A percentile compares a stretch with the other conserved stretches of the same genome.
Evolutionary conservation across 805 yeast genomes (phyloP).

Genomic region (Lipomyces kockii): DNA sequence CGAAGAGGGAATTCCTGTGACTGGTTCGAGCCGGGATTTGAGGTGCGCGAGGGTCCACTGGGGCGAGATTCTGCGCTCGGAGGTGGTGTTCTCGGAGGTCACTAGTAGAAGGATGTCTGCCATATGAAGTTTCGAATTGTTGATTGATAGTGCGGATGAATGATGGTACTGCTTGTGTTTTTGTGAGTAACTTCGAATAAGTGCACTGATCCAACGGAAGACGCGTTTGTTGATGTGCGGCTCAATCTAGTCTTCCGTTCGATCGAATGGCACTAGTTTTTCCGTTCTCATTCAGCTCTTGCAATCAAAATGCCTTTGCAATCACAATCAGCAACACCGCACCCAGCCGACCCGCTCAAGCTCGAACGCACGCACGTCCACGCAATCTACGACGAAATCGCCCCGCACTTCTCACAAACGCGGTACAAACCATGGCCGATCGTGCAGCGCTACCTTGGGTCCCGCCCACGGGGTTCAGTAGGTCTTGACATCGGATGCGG

Average conservation of each 20-base stretch:
- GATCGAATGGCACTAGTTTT: too few species aligned
- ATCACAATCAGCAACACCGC: not conserved
- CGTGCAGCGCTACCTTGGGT: slow-evolving; percentile 69
- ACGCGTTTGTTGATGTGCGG: slow-evolving; percentile 5
- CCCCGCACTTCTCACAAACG: slow-evolving; percentile 90
- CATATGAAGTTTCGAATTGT: slow-evolving; percentile 21
- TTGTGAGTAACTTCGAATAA: not conserved
- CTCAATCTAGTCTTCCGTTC: not conserved
- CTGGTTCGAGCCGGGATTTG: slow-evolving; percentile 60
- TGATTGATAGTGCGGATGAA: not conserved
- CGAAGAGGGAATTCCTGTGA: slow-evolving; percentile 73
- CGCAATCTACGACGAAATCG: slow-evolving; percentile 90
- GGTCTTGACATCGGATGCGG: slow-evolving; percentile 98
- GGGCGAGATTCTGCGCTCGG: slow-evolving; percentile 68
- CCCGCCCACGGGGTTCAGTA: slow-evolving; percentile 57
- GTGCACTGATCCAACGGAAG: not conserved
- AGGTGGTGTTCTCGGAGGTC: slow-evolving; percentile 67
- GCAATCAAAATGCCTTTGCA: not conserved
- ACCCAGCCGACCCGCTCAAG: not conserved
- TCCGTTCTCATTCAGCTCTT: too few species aligned
- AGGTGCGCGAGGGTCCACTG: slow-evolving; percentile 63
- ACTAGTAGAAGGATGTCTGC: slow-evolving; percentile 58
- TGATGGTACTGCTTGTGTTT: not conserved
- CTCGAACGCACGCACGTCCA: slow-evolving; percentile 82
- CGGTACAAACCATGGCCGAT: slow-evolving; percentile 98